Percentiles rank a stretch among this genome's conserved stretches.
Conservation (phyloP, 2,329 filamentous ascomycete species). For the Cordyceps militaris region DNA sequence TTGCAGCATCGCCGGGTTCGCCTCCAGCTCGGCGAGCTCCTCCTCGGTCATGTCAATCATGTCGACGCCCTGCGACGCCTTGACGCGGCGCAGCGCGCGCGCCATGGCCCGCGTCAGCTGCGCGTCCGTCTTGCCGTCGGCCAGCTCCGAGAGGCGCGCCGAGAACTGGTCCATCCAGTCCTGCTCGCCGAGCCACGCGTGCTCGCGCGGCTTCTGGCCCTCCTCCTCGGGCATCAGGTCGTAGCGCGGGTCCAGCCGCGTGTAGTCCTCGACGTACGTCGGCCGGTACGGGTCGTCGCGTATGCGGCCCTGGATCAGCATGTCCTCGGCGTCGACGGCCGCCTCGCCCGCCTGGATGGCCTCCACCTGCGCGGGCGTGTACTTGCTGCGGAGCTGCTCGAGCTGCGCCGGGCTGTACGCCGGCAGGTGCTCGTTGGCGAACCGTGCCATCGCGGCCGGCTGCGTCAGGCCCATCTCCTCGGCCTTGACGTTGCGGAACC, state of each 20-base stretch:
- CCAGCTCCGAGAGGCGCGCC: slow-evolving; percentile 36
- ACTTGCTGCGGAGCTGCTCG: slow-evolving; percentile 54
- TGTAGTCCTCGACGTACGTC: slow-evolving; percentile 77
- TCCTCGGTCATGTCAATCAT: slow-evolving; percentile 45
- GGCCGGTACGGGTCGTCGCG: slow-evolving; percentile 66
- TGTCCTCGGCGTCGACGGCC: slow-evolving; percentile 65
- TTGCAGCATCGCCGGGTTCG: slow-evolving; percentile 32
- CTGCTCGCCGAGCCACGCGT: slow-evolving; percentile 51
- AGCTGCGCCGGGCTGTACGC: slow-evolving; percentile 63
- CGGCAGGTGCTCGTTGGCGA: slow-evolving; percentile 44
- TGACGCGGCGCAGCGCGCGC: slow-evolving; percentile 35
- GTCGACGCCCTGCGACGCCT: slow-evolving; percentile 34
- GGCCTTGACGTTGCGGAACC: slow-evolving; percentile 48
- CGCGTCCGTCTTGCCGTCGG: slow-evolving; percentile 35
- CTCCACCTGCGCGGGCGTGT: slow-evolving; percentile 73
- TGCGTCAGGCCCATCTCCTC: slow-evolving; percentile 41
- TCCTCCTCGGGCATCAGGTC: slow-evolving; percentile 56
- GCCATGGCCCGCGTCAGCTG: slow-evolving; percentile 36
- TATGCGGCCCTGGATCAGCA: slow-evolving; percentile 64
- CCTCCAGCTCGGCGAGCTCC: slow-evolving; percentile 35
- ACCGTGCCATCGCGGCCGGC: slow-evolving; percentile 32
- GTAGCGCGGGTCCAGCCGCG: slow-evolving; percentile 66
- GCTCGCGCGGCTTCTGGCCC: slow-evolving; percentile 41
- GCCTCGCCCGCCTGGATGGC: slow-evolving; percentile 76
- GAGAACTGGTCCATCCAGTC: slow-evolving; percentile 54